phyloP scores from a whole-genome alignment of 495 filamentous ascomycete genomes.

The Penicillium bovifimosum region DNA sequence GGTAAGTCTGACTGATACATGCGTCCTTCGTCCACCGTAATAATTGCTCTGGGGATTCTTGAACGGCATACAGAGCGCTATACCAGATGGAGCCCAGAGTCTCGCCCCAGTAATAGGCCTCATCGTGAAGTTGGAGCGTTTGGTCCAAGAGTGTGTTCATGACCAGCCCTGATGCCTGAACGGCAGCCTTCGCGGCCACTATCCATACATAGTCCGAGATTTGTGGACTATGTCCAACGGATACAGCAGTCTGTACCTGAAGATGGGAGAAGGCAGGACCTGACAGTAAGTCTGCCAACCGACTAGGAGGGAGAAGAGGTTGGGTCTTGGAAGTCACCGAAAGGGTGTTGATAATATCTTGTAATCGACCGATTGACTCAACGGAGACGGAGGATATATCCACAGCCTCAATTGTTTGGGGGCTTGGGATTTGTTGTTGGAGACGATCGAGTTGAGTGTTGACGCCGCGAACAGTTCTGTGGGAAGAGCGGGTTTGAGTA shows the following conservation, averaged over 20 bases:
- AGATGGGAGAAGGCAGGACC: constrained; percentile 43
- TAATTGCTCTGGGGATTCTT: constrained; percentile 69
- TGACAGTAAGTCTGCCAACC: constrained; percentile 54
- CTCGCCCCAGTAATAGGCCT: constrained; percentile 91
- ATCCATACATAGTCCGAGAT: constrained; percentile 82
- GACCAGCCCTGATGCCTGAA: constrained; percentile 75
- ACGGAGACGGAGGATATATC: constrained; percentile 8
- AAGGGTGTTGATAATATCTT: constrained; percentile 60
- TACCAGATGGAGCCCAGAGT: constrained; percentile 65
- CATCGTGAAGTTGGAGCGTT: constrained; percentile 72
- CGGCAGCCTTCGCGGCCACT: constrained; percentile 75
- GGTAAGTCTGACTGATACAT: constrained; percentile 51
- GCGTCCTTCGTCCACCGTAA: constrained; percentile 61
- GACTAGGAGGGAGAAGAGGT: constrained; percentile 43
- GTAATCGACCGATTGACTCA: constrained; percentile 36
- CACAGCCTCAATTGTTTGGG: constrained; percentile 18
- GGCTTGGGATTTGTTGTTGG: constrained; percentile 41
- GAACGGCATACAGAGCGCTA: constrained; percentile 71
- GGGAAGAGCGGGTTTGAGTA: neutral
- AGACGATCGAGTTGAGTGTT: constrained; percentile 77
- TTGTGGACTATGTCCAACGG: constrained; percentile 32
- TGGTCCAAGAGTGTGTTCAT: constrained; percentile 69
- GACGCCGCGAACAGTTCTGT: constrained; percentile 71
- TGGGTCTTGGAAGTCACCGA: constrained; percentile 58
- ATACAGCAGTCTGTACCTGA: constrained; percentile 18